These are phyloP conservation scores for Chaetomiaceae sp. DNA, from an alignment of 2,329 filamentous ascomycete species.

Conservation along the genomic window DNA sequence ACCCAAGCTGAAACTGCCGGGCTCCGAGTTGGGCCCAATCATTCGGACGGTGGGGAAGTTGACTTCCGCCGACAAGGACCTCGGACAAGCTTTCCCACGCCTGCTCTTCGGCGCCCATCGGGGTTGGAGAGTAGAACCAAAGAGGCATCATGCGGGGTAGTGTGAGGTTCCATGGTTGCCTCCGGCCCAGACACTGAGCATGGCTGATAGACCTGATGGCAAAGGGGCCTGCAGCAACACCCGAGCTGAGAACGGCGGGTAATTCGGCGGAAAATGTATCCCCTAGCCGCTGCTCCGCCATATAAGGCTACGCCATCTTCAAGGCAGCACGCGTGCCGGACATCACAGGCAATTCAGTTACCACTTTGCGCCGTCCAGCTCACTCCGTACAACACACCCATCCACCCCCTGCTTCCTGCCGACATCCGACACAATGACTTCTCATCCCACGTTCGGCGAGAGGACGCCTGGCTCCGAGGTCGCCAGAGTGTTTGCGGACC, in stretches of 20 bases:
- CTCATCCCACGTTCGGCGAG: constrained; percentile 34
- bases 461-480: constrained; percentile 36
- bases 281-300: not conserved
- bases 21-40: not conserved
- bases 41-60: not conserved
- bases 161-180: not conserved
- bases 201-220: too few relatives aligned
- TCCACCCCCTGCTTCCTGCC: not conserved
- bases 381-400: too few relatives aligned
- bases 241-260: not conserved
- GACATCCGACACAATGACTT: constrained; percentile 26
- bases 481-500: constrained; percentile 26
- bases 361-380: not conserved
- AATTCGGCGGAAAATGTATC: constrained; percentile 13
- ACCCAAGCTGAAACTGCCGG: not conserved
- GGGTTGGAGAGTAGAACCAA: not conserved
- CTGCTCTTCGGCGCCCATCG: not conserved
- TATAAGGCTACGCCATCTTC: not conserved
- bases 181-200: too few relatives aligned
- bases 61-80: not conserved
- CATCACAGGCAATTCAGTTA: too few relatives aligned
- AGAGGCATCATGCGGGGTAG: constrained; percentile 5
- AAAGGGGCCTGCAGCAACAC: not conserved
- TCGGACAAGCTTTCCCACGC: constrained; percentile 14
- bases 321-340: too few relatives aligned